Conservation (phyloP, 2,329 filamentous ascomycete species). For the Penicillium rolfsii region DNA sequence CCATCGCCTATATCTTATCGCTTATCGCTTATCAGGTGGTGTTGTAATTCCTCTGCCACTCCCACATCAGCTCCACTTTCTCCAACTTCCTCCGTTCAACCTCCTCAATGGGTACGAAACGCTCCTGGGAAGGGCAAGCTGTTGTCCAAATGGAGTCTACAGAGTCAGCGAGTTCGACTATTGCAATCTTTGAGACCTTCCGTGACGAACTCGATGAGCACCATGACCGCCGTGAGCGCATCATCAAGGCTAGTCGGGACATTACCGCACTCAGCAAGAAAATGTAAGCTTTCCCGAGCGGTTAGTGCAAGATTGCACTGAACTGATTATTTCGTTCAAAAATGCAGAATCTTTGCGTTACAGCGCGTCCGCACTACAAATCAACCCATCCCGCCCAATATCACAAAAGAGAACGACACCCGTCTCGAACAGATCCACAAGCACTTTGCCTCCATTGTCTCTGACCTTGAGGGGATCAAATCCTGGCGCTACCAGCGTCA, state of each 20-base stretch:
- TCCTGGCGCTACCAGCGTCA: conserved; percentile 78
- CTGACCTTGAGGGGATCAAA: conserved; percentile 78
- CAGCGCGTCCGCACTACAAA: conserved; percentile 61
- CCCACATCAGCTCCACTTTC: conserved; percentile 14
- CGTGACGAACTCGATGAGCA: conserved; percentile 89
- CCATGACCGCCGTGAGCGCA: conserved; percentile 85
- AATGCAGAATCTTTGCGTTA: conserved; percentile 74
- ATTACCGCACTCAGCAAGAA: conserved; percentile 96
- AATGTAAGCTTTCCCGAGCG: conserved; percentile 63
- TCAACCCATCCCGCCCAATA: conserved; percentile 63
- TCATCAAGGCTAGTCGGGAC: conserved; percentile 89
- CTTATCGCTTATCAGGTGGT: not conserved
- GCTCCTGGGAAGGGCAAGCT: conserved; percentile 44
- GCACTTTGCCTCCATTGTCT: conserved; percentile 68
- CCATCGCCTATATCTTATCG: not conserved
- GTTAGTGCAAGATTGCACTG: too few species aligned
- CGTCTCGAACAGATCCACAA: conserved; percentile 72
- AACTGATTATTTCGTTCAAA: not conserved
- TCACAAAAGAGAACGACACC: conserved; percentile 69
- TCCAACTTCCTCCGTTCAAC: conserved; percentile 9
- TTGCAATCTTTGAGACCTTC: conserved; percentile 81
- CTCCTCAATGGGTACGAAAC: conserved; percentile 41
- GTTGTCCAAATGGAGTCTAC: conserved; percentile 18
- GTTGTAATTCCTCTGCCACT: conserved; percentile 3
- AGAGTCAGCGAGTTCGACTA: conserved; percentile 47